Percentiles rank a stretch among this genome's conserved stretches.
Evolutionary conservation across 208 protist species (phyloP).

Genomic region (Acanthamoeba castellanii): DNA sequence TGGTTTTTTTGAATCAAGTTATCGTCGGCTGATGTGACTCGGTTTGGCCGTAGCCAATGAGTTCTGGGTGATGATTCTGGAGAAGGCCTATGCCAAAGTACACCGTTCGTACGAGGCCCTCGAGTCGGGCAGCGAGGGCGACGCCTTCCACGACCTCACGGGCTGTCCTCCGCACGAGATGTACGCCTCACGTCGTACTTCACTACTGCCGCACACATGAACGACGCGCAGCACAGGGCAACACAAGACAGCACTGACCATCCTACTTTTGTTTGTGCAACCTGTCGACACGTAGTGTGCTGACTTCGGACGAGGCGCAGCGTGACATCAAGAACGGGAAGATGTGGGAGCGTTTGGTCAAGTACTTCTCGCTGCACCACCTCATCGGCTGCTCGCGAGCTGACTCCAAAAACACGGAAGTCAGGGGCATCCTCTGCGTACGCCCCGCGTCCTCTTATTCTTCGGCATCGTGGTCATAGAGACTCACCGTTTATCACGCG

Average conservation of each 20-base stretch:
- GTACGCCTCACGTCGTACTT: not conserved
- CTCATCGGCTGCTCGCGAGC: conserved; percentile 44
- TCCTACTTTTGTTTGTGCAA: not conserved
- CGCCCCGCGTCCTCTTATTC: not conserved
- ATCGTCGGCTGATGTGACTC: not conserved
- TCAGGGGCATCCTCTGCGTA: conserved; percentile 45
- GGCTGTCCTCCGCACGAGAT: conserved; percentile 65
- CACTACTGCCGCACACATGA: not conserved
- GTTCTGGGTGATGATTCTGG: conserved; percentile 83
- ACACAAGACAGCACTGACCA: not conserved
- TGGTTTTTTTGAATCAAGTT: not conserved
- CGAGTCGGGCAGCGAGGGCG: conserved; percentile 60
- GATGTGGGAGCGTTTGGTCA: conserved; percentile 55
- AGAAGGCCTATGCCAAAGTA: conserved; percentile 85
- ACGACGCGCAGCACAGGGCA: no score
- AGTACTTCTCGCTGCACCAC: conserved; percentile 51
- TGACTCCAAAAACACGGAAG: conserved; percentile 14
- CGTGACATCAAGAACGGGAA: conserved; percentile 69
- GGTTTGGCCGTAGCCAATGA: conserved; percentile 49
- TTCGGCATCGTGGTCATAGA: not conserved
- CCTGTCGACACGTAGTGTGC: not conserved
- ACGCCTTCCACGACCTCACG: conserved; percentile 78
- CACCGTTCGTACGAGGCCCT: conserved; percentile 77
- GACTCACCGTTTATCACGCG: not conserved
- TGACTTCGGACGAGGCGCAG: conserved; percentile 28